These are phyloP conservation scores for Candida ponderosae DNA, from an alignment of 805 yeast species.

Conservation along the genomic window DNA sequence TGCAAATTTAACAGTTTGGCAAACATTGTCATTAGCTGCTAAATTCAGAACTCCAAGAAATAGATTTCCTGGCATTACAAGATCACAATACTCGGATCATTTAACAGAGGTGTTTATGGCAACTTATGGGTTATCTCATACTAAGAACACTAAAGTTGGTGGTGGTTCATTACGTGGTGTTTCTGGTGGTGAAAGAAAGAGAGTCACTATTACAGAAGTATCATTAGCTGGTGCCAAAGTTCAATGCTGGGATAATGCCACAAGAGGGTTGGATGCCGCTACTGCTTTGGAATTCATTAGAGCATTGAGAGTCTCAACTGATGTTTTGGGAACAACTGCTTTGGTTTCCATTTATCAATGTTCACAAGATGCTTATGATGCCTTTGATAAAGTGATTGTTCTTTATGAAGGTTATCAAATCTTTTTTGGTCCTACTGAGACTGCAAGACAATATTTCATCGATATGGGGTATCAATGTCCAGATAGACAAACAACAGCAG, in stretches of 20 bases:
- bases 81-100: conserved; percentile 47
- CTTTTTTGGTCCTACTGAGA: conserved; percentile 34
- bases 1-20: conserved; percentile 60
- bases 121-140: conserved; percentile 40
- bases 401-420: conserved; percentile 48
- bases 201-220: conserved; percentile 62
- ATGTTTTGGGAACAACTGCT: conserved; percentile 37
- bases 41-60: conserved; percentile 52
- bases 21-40: conserved; percentile 61
- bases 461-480: conserved; percentile 48
- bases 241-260: conserved; percentile 48
- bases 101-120: conserved; percentile 46
- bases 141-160: conserved; percentile 55
- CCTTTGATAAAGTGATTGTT: conserved; percentile 41
- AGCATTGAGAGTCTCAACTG: conserved; percentile 42
- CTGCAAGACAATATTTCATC: conserved; percentile 37
- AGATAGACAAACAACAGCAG: conserved; percentile 48
- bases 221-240: conserved; percentile 34
- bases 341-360: conserved; percentile 52
- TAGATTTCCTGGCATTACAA: conserved; percentile 50
- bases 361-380: conserved; percentile 40
- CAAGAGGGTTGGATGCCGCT: conserved; percentile 55
- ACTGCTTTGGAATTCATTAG: conserved; percentile 46
- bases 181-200: conserved; percentile 65
- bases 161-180: conserved; percentile 57